Percentiles rank a stretch among this genome's conserved stretches.
phyloP scores from a whole-genome alignment of 202 grass and related monocot genomes.

The Panicum hallii region DNA sequence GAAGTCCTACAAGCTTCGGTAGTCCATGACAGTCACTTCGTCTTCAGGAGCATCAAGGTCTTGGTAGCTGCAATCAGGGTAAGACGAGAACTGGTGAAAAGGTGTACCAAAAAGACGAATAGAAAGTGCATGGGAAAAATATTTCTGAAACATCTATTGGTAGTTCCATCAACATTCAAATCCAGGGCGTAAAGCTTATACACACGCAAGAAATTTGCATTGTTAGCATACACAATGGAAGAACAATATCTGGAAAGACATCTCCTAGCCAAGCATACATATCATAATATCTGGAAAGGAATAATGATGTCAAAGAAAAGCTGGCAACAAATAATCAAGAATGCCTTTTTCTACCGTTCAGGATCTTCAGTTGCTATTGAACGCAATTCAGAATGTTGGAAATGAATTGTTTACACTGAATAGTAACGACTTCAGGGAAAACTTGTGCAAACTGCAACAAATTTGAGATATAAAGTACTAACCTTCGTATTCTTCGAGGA shows the following conservation, averaged over 20 bases:
- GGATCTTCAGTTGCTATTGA: neutral
- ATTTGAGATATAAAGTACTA: constrained; percentile 5
- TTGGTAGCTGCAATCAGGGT: constrained; percentile 71
- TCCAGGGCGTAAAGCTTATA: neutral
- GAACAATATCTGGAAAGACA: neutral
- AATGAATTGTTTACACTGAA: constrained; percentile 10
- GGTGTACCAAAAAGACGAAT: neutral
- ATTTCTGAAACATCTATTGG: neutral
- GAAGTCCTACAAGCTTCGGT: constrained; percentile 79
- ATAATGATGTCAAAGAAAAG: neutral
- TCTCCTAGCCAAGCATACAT: neutral
- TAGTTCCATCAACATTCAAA: neutral
- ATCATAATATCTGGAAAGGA: no score
- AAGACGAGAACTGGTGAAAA: neutral
- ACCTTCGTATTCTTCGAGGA: constrained; percentile 93
- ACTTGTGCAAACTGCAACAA: constrained; percentile 3
- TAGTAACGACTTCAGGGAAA: neutral
- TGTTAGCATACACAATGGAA: constrained; percentile 7
- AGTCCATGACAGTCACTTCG: constrained; percentile 97
- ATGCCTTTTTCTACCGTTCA: neutral
- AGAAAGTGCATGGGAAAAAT: neutral
- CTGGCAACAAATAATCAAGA: constrained; percentile 20
- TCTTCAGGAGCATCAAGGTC: constrained; percentile 98
- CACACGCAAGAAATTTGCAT: constrained; percentile 1
- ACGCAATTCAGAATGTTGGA: neutral